Evolutionary conservation across 2,329 filamentous ascomycete genomes (phyloP).

Genomic region (Chaetomium strumarium): DNA sequence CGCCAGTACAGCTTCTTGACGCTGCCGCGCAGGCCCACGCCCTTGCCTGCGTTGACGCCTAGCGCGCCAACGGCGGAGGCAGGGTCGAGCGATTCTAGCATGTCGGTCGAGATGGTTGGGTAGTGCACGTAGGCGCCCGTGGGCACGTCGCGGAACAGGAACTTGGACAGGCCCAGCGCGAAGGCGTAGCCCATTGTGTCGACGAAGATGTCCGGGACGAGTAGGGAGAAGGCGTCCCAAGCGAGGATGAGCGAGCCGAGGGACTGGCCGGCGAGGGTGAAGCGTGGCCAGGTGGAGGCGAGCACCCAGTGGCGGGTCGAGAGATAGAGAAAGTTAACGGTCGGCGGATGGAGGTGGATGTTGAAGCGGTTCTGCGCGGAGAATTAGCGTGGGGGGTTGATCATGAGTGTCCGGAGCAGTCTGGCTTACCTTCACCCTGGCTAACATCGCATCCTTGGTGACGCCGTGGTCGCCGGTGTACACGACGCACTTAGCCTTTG

Average conservation of each 20-base stretch:
- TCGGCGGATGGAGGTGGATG: conserved; percentile 78
- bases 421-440: conserved; percentile 59
- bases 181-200: conserved; percentile 99
- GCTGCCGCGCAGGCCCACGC: conserved; percentile 62
- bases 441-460: conserved; percentile 71
- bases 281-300: conserved; percentile 79
- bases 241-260: conserved; percentile 81
- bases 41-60: conserved; percentile 79
- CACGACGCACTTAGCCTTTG: conserved; percentile 80
- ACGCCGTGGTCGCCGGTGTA: conserved; percentile 95
- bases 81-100: conserved; percentile 78
- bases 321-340: conserved; percentile 83
- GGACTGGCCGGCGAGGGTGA: conserved; percentile 92
- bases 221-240: conserved; percentile 86
- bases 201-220: conserved; percentile 89
- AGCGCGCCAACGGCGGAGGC: conserved; percentile 50
- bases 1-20: conserved; percentile 82
- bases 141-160: conserved; percentile 72
- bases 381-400: neutral
- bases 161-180: conserved; percentile 72
- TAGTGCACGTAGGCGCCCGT: conserved; percentile 96
- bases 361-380: conserved; percentile 75
- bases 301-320: conserved; percentile 82
- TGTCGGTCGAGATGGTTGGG: conserved; percentile 96
- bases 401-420: neutral